A percentile compares a stretch with the other conserved stretches of the same genome.
Evolutionary conservation across 768 basidiomycete species (phyloP).

Genomic region (Cystoderma amianthinum): DNA sequence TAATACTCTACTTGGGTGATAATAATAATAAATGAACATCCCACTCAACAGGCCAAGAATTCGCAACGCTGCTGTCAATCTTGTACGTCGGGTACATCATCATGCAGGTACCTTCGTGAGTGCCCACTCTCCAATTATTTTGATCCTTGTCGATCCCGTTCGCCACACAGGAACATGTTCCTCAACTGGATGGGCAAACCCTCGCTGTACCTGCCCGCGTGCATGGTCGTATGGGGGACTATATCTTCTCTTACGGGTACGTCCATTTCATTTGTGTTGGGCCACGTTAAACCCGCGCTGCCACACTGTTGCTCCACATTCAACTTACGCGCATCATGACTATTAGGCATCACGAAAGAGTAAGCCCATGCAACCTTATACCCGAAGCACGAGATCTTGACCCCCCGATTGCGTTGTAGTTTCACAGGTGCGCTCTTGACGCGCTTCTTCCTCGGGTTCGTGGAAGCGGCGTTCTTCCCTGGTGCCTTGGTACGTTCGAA

Average conservation of each 20-base stretch:
- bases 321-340: slow-evolving; percentile 3
- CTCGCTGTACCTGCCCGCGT: slow-evolving; percentile 58
- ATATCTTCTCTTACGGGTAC: slow-evolving; percentile 49
- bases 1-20: too few relatives aligned
- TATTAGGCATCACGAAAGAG: slow-evolving; percentile 32
- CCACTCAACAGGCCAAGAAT: slow-evolving; percentile 23
- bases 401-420: too few relatives aligned
- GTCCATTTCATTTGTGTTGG: slow-evolving; percentile 4
- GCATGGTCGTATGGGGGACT: slow-evolving; percentile 71
- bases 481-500: slow-evolving; percentile 31
- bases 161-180: slow-evolving; percentile 58
- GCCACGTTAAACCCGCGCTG: not conserved
- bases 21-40: too few relatives aligned
- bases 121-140: slow-evolving; percentile 3
- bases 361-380: too few relatives aligned
- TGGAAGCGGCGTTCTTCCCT: slow-evolving; percentile 70
- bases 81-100: slow-evolving; percentile 70
- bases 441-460: slow-evolving; percentile 74
- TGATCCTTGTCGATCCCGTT: not conserved
- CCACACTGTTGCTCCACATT: not conserved
- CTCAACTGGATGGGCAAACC: slow-evolving; percentile 63
- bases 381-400: too few relatives aligned
- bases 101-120: slow-evolving; percentile 77
- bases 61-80: slow-evolving; percentile 60
- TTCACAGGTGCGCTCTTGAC: slow-evolving; percentile 65